Evolutionary conservation across 768 basidiomycete genomes (phyloP), one percentile per base, ranked within the genome.

Genomic region (Suillus luteus): DNA sequence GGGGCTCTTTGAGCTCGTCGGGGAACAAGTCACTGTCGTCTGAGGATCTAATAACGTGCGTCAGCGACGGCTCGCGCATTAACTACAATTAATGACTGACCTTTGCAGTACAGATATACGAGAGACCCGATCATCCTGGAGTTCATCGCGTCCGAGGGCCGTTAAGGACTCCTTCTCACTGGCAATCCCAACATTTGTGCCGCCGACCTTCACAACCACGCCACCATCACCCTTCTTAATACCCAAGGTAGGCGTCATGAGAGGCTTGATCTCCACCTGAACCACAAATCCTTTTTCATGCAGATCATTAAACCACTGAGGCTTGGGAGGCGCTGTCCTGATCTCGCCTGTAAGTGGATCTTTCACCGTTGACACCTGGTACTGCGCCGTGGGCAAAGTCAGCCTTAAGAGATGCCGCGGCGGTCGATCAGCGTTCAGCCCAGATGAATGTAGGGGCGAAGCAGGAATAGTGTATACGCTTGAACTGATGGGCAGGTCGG

Each of bases 271-370:
- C 55, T 78, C 79, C 59, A 84, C 71, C 48, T 88, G 83, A 40
- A 91, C 85, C 27, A 88, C 72, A 35, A 83, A 86, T 0, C 86
- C 85, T 31, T 76, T 79, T 59, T 85, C 87, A 68, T 88, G 84
- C 62, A 93, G 75, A 57, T 86, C 84, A 24, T 81, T 69, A 61
- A 92, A 77, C 95, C 96, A 96, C 52, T 77, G 77, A 9, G 95
- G 92, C 66, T 84, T 87, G 41, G 82, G 78, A 63, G 86, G 84
- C 5, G 86, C 84, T 19, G 78, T 79, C 52, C 82, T 82, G 61
- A 79, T 81, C 76, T 89, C 86, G 17, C 89, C 90, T 31, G 90
- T 91, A 65, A 96, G 78, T 11, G 95, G 95, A 75, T 96, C 93
- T 55, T 84, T 79, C 41, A 96, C 83, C 2, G 90, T 89, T 38